Conservation (phyloP, 805 yeast genomes). For the Yueomyces sinensis region DNA sequence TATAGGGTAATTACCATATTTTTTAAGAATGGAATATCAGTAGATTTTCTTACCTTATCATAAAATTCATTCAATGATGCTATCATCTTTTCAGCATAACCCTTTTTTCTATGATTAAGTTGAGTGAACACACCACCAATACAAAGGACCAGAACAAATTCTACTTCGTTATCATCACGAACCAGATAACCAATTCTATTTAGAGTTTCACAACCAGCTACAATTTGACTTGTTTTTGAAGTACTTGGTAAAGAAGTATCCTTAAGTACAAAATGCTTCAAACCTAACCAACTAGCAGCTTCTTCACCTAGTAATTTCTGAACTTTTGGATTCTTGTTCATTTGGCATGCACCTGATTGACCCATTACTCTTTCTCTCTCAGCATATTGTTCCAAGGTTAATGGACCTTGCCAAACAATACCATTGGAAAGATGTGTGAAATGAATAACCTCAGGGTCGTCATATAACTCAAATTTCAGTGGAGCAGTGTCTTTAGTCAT, state of each 20-base stretch:
- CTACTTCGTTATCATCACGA: slow-evolving; percentile 13
- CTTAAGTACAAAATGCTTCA: slow-evolving; percentile 26
- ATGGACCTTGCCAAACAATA: slow-evolving; percentile 22
- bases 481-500: no score
- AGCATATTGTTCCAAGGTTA: slow-evolving; percentile 25
- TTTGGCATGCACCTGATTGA: slow-evolving; percentile 15
- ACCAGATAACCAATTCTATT: slow-evolving; percentile 25
- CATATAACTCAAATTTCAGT: slow-evolving; percentile 10
- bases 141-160: slow-evolving; percentile 25
- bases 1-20: slow-evolving; percentile 36
- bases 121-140: slow-evolving; percentile 52
- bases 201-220: slow-evolving; percentile 30
- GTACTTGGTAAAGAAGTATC: slow-evolving; percentile 10
- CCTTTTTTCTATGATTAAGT: slow-evolving; percentile 34
- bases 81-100: slow-evolving; percentile 42
- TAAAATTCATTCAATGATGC: slow-evolving; percentile 22
- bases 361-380: slow-evolving; percentile 26
- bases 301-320: slow-evolving; percentile 8
- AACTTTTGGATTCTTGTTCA: slow-evolving; percentile 5
- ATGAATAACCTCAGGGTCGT: slow-evolving; percentile 24
- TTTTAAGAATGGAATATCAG: slow-evolving; percentile 17
- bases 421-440: slow-evolving; percentile 26
- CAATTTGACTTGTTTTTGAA: slow-evolving; percentile 23
- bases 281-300: slow-evolving; percentile 17
- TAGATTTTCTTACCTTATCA: slow-evolving; percentile 15